Conservation (phyloP, 2,329 filamentous ascomycete species). For the Claviceps sp. region DNA sequence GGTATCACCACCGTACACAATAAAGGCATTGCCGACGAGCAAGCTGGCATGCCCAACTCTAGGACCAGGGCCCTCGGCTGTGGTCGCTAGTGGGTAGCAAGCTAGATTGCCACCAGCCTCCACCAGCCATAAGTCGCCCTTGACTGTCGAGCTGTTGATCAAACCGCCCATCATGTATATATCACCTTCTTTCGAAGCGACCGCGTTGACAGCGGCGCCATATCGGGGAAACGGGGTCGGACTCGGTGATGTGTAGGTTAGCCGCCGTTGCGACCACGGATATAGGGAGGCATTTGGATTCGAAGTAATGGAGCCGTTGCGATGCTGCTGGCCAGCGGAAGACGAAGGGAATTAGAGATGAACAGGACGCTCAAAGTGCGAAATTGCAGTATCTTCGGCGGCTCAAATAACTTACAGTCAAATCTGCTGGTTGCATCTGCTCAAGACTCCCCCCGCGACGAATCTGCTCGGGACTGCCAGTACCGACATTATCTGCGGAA, state of each 20-base stretch:
- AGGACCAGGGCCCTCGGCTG: slow-evolving; percentile 85
- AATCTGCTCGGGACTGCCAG: slow-evolving; percentile 50
- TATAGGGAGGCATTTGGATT: slow-evolving; percentile 71
- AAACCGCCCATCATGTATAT: slow-evolving; percentile 96
- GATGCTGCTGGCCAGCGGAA: slow-evolving; percentile 31
- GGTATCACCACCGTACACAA: slow-evolving; percentile 96
- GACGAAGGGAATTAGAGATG: not conserved
- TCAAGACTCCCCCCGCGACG: slow-evolving; percentile 40
- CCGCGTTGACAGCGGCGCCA: slow-evolving; percentile 86
- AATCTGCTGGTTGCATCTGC: slow-evolving; percentile 28
- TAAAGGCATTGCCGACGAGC: slow-evolving; percentile 94
- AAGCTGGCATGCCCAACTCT: slow-evolving; percentile 89
- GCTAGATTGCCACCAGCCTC: slow-evolving; percentile 79
- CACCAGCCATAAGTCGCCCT: slow-evolving; percentile 95
- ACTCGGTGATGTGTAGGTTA: slow-evolving; percentile 73
- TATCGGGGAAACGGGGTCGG: slow-evolving; percentile 89
- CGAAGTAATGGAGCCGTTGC: slow-evolving; percentile 35
- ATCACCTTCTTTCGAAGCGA: slow-evolving; percentile 89
- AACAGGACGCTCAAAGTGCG: no score
- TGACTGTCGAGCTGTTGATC: slow-evolving; percentile 88
- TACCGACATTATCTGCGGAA: slow-evolving; percentile 47
- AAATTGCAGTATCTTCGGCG: no score
- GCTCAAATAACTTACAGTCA: slow-evolving; percentile 25
- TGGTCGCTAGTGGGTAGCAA: slow-evolving; percentile 84
- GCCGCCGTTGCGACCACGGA: slow-evolving; percentile 83